phyloP scores from a whole-genome alignment of 139 green algal species.

The Picochlorum sp. region DNA sequence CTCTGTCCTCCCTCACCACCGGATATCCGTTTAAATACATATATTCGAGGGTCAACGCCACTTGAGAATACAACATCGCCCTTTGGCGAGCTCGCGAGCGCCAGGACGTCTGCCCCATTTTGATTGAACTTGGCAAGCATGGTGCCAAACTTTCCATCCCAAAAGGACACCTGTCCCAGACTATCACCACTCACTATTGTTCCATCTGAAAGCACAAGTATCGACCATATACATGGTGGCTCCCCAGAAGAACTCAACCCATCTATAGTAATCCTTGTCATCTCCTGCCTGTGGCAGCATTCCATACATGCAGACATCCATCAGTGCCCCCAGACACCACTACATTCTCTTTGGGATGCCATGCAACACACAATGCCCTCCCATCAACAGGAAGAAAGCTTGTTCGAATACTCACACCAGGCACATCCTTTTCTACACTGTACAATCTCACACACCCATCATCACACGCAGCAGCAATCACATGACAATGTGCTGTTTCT shows the following conservation, averaged over 20 bases:
- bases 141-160: slow-evolving; percentile 73
- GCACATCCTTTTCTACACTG: slow-evolving; percentile 34
- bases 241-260: slow-evolving; percentile 5
- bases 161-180: slow-evolving; percentile 69
- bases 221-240: slow-evolving; percentile 66
- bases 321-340: slow-evolving; percentile 54
- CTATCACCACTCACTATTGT: slow-evolving; percentile 76
- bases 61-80: slow-evolving; percentile 70
- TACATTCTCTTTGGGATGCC: slow-evolving; percentile 51
- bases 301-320: slow-evolving; percentile 63
- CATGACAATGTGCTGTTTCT: not conserved
- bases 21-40: slow-evolving; percentile 35
- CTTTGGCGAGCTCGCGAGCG: slow-evolving; percentile 56
- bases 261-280: slow-evolving; percentile 58
- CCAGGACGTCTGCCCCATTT: slow-evolving; percentile 74
- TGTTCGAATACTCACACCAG: slow-evolving; percentile 34
- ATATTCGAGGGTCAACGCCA: slow-evolving; percentile 70
- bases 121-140: slow-evolving; percentile 49
- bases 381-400: slow-evolving; percentile 49
- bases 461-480: slow-evolving; percentile 79
- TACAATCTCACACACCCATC: slow-evolving; percentile 82
- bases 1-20: slow-evolving; percentile 7
- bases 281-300: slow-evolving; percentile 46
- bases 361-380: slow-evolving; percentile 59
- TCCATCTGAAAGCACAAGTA: slow-evolving; percentile 69